These are phyloP conservation scores for Tuber microsphaerosporum DNA, from an alignment of 495 filamentous ascomycete species.

Conservation along the genomic window DNA sequence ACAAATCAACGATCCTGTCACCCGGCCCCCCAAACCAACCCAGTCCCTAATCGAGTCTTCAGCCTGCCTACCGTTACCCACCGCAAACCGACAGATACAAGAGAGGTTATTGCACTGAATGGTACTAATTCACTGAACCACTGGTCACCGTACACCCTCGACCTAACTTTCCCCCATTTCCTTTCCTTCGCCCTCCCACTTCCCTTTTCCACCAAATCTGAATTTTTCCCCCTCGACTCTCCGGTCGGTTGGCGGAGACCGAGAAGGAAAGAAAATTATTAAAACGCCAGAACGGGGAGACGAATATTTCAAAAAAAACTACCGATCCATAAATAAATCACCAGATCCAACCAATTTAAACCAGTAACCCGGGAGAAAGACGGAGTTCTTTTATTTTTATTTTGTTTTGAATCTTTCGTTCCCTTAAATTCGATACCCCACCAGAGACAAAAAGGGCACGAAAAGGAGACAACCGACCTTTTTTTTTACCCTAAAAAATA, in stretches of 20 bases:
- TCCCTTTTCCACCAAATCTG: not conserved
- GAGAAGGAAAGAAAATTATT: not conserved
- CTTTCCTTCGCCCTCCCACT: not conserved
- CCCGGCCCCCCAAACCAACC: not conserved
- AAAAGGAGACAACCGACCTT: not conserved
- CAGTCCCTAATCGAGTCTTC: not conserved
- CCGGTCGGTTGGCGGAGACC: slow-evolving; percentile 5
- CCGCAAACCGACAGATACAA: not conserved
- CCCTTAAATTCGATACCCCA: not conserved
- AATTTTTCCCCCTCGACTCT: not conserved
- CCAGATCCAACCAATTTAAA: not conserved
- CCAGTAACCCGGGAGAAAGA: not conserved
- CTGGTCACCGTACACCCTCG: not conserved
- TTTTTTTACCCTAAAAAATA: not conserved
- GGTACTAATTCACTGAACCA: not conserved
- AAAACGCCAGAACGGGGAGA: not conserved
- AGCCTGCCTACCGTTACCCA: not conserved
- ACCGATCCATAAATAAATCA: not conserved
- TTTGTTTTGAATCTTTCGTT: not conserved
- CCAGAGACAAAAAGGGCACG: not conserved
- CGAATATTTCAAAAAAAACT: not conserved
- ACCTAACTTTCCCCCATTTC: not conserved
- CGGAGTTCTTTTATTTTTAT: not conserved
- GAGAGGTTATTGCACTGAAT: not conserved
- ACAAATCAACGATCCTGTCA: not conserved